Evolutionary conservation across 768 basidiomycete species (phyloP), one percentile per base, ranked within the genome.

Genomic region (Lactarius hatsudake): DNA sequence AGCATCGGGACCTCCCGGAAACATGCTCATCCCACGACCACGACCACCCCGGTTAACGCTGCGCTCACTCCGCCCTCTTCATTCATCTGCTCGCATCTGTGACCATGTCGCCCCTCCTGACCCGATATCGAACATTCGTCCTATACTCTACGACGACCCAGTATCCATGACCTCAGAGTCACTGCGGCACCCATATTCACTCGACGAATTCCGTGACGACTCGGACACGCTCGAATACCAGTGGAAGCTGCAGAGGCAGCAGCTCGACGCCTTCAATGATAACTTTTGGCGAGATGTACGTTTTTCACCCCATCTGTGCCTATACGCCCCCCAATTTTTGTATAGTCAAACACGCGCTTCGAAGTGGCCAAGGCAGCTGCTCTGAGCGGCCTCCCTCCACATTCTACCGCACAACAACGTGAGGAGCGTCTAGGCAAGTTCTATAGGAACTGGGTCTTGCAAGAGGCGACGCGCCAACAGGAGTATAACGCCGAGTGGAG

Each of bases 341-440:
- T 67, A n/a, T 72, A 94, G 93, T 90, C 85, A 74, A 94, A 94
- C 74, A 80, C 82, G 12, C 87, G 92, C n/a, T 94, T 93, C 74
- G 86, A 91, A 73, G 80, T 82, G 10, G 90, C 86, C 40, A 90
- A 88, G 76, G 76, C 81, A 28, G 81, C 84, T 12, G 78, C 86
- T 26, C 79, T 92, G 15, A 73, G 79, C 10, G 81, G 85, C 62
- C 80, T 91, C 32, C 87, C 88, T 0, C 73, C 79, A 10, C 76
- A 80, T 2, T 78, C 84, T 9, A 79, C 84, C 0, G 59, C 80
- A 0, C 79, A 84, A 53, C 84, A 84, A 72, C 87, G 82, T 72
- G 91, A 94, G 74, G 76, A 78, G n/a, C 87, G 87, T 0, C 79
- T 93, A 30, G 87, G 90, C 20, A 82, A 83, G 51, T 93, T 94